Conservation (phyloP, 2,329 filamentous ascomycete genomes). For the Phyllosticta citribraziliensis region DNA sequence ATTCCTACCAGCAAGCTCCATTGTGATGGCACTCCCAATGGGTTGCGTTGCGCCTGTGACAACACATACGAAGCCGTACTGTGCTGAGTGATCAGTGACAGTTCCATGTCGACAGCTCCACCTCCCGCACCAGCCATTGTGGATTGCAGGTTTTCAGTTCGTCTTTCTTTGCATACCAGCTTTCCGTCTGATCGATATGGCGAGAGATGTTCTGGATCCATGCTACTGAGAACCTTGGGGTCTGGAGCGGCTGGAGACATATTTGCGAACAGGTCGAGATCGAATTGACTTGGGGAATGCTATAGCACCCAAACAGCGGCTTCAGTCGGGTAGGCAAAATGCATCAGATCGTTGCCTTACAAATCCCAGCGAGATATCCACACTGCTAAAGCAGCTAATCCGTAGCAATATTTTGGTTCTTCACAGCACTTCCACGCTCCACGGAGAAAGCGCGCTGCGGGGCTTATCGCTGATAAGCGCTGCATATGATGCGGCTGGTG, state of each 20-base stretch:
- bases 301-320: background rate
- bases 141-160: background rate
- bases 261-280: background rate
- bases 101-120: background rate
- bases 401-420: background rate
- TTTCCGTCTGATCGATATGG: conserved; percentile 50
- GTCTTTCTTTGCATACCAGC: conserved; percentile 32
- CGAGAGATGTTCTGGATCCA: conserved; percentile 42
- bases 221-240: background rate
- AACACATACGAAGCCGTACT: conserved; percentile 57
- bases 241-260: background rate
- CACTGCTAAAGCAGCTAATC: background rate
- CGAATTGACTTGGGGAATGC: background rate
- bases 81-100: background rate
- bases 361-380: background rate
- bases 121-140: background rate
- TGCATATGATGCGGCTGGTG: background rate
- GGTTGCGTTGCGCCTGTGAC: conserved; percentile 54
- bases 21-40: conserved; percentile 50
- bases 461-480: conserved; percentile 2
- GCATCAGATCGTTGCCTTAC: background rate
- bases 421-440: background rate
- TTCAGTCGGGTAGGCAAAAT: background rate
- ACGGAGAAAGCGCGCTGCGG: conserved; percentile 1
- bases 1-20: conserved; percentile 46